A percentile compares a stretch with the other conserved stretches of the same genome.
These are phyloP conservation scores for Neoboletus brunneissimus DNA, from an alignment of 768 basidiomycete genomes.

Conservation along the genomic window DNA sequence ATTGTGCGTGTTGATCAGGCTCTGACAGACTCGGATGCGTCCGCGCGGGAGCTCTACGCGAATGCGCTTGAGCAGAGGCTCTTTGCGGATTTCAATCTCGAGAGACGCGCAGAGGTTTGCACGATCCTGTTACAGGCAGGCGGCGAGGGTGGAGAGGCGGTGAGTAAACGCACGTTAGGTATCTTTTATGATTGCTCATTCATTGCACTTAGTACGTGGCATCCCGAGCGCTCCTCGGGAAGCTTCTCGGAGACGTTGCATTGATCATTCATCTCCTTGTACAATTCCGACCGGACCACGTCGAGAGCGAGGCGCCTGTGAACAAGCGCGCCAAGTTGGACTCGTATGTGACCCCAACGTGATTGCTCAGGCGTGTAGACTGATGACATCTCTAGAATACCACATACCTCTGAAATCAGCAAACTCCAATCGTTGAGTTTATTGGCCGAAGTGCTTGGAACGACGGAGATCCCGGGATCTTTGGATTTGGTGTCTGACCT, in stretches of 20 bases:
- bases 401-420: constrained; percentile 35
- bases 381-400: constrained; percentile 4
- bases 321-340: constrained; percentile 64
- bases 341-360: constrained; percentile 46
- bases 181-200: neutral
- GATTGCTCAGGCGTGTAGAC: neutral
- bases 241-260: constrained; percentile 46
- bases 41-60: constrained; percentile 41
- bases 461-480: constrained; percentile 64
- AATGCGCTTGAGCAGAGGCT: constrained; percentile 52
- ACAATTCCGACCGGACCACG: constrained; percentile 44
- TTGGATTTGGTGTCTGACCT: constrained; percentile 68
- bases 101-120: constrained; percentile 56
- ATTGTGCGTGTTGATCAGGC: neutral
- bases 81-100: constrained; percentile 49
- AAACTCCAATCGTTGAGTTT: constrained; percentile 50
- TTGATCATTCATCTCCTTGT: constrained; percentile 54
- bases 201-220: constrained; percentile 36
- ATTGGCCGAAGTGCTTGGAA: constrained; percentile 67
- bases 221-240: constrained; percentile 50
- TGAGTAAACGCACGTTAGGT: constrained; percentile 28
- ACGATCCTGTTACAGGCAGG: constrained; percentile 55
- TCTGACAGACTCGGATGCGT: constrained; percentile 38
- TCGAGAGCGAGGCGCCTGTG: constrained; percentile 44
- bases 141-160: constrained; percentile 44